These are phyloP conservation scores for Pichia nakasei DNA, from an alignment of 805 yeast species.

Conservation along the genomic window DNA sequence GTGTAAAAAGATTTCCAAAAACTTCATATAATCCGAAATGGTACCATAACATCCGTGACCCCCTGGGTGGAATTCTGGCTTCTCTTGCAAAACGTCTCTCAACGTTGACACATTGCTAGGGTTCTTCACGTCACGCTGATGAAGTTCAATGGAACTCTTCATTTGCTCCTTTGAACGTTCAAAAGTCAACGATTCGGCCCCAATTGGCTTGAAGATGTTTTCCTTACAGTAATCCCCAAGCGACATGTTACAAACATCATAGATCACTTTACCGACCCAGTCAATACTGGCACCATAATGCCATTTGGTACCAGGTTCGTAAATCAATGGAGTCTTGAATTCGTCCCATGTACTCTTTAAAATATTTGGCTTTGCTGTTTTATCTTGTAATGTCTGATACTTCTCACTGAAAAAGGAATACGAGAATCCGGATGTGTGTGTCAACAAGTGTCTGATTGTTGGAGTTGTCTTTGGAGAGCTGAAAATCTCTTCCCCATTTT, in stretches of 20 bases:
- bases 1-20: constrained; percentile 7
- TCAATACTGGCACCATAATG: constrained; percentile 5
- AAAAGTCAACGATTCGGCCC: constrained; percentile 3
- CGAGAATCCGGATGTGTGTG: constrained; percentile 6
- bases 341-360: constrained; percentile 19
- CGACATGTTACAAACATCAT: constrained; percentile 1
- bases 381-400: not conserved
- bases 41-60: constrained; percentile 7
- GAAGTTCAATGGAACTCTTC: not conserved
- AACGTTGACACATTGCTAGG: not conserved
- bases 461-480: not conserved
- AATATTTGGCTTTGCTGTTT: not conserved
- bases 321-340: constrained; percentile 19
- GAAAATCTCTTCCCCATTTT: not conserved
- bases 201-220: constrained; percentile 3
- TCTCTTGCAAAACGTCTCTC: not conserved
- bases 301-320: constrained; percentile 14
- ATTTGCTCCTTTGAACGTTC: not conserved
- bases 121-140: constrained; percentile 2
- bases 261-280: constrained; percentile 6
- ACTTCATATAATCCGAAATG: constrained; percentile 3
- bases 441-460: constrained; percentile 5
- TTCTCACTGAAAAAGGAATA: constrained; percentile 4
- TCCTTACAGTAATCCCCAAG: constrained; percentile 4
- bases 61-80: constrained; percentile 4